Evolutionary conservation across 1,139 yeast genomes (phyloP), one percentile per base, ranked within the genome.

Genomic region (Suhomyces chickasaworum): DNA sequence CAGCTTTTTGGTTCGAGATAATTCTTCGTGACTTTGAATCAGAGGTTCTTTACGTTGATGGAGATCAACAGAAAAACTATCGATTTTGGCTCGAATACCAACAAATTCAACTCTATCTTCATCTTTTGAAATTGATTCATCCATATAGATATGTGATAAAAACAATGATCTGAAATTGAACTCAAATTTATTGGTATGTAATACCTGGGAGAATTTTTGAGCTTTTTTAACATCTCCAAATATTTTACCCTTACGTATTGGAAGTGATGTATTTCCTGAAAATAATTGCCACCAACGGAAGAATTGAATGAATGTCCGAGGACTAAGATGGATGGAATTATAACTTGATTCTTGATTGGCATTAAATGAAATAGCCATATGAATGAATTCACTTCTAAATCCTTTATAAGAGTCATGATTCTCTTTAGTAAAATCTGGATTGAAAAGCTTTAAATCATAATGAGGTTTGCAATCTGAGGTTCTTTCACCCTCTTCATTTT

Each of bases 321-420:
- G 78, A 34, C 67, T 64, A 39, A 75, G 60, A 52, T 73, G 77
- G 30, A 75, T 70, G 1, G 78, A 61, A 52, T 75, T 75, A 50
- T 73, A 70, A 49, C 75, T 68, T 4, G 62, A 53, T 7, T 65
- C 69, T 20, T 63, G 62, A 49, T 69, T 63, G 20, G 95, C 87
- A 36, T 76, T 67, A 37, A 91, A 73, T 0, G 88, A 75, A 25
- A 91, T 73, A 0, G 95, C 88, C 78, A 91, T 71, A 60, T 89
- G 96, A 15, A 90, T 74, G 56, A 78, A 87, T 44, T 87, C 83
- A 46, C 95, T 83, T 60, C 98, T 71, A 67, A 87, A 91, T 0
- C 89, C 95, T 4, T 63, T 62, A 58, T 84, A 91, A 0, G 97
- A 88, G 63, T 93, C 98, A 56, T 84, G 84, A 0, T 60, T 64